A percentile compares a stretch with the other conserved stretches of the same genome.
phyloP scores from a whole-genome alignment of 495 filamentous ascomycete species.

The Penicillium pulvis region DNA sequence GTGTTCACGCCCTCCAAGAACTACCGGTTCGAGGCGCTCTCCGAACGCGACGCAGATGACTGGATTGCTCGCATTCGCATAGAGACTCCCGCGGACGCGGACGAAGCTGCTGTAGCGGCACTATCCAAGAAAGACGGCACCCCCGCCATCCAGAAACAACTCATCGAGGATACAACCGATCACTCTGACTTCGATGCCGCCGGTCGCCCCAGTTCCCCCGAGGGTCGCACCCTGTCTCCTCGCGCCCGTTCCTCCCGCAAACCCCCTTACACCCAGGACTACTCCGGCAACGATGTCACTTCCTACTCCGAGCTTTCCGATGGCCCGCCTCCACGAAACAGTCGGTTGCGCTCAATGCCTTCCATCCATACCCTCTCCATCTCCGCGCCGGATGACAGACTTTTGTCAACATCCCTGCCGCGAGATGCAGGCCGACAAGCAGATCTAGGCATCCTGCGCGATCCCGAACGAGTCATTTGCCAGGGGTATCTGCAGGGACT shows the following conservation, averaged over 20 bases:
- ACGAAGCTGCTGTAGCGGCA: conserved; percentile 75
- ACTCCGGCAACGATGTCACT: conserved; percentile 84
- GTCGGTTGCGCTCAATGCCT: conserved; percentile 35
- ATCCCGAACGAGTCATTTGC: conserved; percentile 80
- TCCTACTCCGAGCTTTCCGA: conserved; percentile 93
- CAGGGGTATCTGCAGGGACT: conserved; percentile 88
- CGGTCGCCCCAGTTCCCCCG: conserved; percentile 48
- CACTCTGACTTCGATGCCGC: conserved; percentile 39
- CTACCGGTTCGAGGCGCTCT: conserved; percentile 80
- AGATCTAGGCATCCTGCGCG: conserved; percentile 54
- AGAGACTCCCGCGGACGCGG: conserved; percentile 81
- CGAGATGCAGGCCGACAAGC: conserved; percentile 61
- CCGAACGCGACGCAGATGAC: conserved; percentile 73
- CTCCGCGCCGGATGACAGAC: conserved; percentile 31
- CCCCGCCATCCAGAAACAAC: conserved; percentile 37
- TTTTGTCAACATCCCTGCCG: conserved; percentile 28
- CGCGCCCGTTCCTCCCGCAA: conserved; percentile 31
- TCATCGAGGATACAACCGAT: conserved; percentile 50
- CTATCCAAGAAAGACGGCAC: conserved; percentile 47
- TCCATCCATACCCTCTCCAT: conserved; percentile 37
- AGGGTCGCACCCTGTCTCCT: conserved; percentile 38
- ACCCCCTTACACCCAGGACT: conserved; percentile 64
- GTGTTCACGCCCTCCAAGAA: conserved; percentile 92
- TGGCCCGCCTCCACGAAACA: conserved; percentile 38
- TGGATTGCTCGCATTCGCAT: conserved; percentile 84